phyloP scores from a whole-genome alignment of 345 rosid genomes.

The Diplotaxis tenuifolia region DNA sequence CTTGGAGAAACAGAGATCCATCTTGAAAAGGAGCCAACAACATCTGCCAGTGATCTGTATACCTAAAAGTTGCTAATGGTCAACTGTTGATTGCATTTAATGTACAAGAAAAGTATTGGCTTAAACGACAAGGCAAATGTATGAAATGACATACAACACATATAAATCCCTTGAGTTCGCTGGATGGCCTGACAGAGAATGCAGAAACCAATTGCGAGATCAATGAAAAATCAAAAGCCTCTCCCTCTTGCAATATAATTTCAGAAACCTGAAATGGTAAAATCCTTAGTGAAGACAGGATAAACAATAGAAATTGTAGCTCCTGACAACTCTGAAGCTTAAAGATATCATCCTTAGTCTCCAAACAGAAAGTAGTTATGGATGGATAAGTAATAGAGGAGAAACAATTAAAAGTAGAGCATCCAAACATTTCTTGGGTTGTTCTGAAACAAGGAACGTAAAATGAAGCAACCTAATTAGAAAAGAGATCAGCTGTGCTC shows the following conservation, averaged over 20 bases:
- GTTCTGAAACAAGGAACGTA: conserved; percentile 14
- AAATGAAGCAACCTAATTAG: conserved; percentile 13
- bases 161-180: conserved; percentile 71
- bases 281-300: conserved; percentile 16
- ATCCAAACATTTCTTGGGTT: too few relatives aligned
- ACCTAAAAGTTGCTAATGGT: conserved; percentile 58
- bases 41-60: conserved; percentile 85
- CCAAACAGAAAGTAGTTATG: too few relatives aligned
- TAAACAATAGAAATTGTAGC: background rate
- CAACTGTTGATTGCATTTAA: conserved; percentile 28
- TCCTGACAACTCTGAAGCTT: conserved; percentile 14
- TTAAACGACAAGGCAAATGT: conserved; percentile 12
- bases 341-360: background rate
- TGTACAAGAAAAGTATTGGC: conserved; percentile 8
- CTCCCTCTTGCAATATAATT: conserved; percentile 66
- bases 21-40: conserved; percentile 91
- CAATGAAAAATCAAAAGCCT: conserved; percentile 65
- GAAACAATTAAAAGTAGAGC: too few relatives aligned
- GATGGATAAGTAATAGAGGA: too few relatives aligned
- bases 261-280: conserved; percentile 72
- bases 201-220: conserved; percentile 76
- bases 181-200: conserved; percentile 56
- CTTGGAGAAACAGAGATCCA: conserved; percentile 71
- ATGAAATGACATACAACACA: conserved; percentile 65
- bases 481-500: conserved; percentile 31